Conservation (phyloP, 139 green algal genomes). For the Monoraphidium neglectum region DNA sequence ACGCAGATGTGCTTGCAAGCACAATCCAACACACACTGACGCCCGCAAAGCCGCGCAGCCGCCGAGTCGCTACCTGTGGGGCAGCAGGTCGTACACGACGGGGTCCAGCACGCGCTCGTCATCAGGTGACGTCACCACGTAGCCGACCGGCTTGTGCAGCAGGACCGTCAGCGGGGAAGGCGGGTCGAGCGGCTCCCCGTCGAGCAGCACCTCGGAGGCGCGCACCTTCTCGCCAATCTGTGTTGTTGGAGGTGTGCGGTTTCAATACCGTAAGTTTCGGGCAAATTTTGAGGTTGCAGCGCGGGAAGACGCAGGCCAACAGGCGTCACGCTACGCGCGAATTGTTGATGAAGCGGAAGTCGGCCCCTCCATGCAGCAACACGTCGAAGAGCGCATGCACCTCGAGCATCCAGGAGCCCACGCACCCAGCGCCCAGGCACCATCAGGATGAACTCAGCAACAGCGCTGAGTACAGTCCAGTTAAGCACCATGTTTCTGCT, state of each 20-base stretch:
- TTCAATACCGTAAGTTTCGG: too few relatives aligned
- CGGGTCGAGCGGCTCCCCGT: slow-evolving; percentile 55
- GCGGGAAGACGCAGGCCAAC: too few relatives aligned
- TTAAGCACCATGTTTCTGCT: neutral
- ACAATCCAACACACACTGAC: too few relatives aligned
- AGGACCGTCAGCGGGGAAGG: slow-evolving; percentile 36
- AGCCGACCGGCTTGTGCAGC: slow-evolving; percentile 58
- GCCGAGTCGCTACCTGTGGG: slow-evolving; percentile 41
- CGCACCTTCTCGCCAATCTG: slow-evolving; percentile 58
- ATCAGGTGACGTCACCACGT: slow-evolving; percentile 54
- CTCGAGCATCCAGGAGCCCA: too few relatives aligned
- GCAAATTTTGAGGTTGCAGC: too few relatives aligned
- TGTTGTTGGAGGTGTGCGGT: neutral
- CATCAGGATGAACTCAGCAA: neutral
- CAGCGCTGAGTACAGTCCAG: neutral
- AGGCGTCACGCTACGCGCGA: too few relatives aligned
- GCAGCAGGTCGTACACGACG: slow-evolving; percentile 64
- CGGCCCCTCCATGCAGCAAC: too few relatives aligned
- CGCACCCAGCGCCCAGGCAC: too few relatives aligned
- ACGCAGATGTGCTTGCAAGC: too few relatives aligned
- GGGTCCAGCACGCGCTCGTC: slow-evolving; percentile 47
- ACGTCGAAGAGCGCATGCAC: too few relatives aligned
- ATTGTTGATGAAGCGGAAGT: too few relatives aligned
- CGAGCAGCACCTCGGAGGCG: slow-evolving; percentile 38
- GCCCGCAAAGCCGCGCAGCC: too few relatives aligned